Evolutionary conservation across 2,329 filamentous ascomycete genomes (phyloP).

Genomic region (Fusarium musae): DNA sequence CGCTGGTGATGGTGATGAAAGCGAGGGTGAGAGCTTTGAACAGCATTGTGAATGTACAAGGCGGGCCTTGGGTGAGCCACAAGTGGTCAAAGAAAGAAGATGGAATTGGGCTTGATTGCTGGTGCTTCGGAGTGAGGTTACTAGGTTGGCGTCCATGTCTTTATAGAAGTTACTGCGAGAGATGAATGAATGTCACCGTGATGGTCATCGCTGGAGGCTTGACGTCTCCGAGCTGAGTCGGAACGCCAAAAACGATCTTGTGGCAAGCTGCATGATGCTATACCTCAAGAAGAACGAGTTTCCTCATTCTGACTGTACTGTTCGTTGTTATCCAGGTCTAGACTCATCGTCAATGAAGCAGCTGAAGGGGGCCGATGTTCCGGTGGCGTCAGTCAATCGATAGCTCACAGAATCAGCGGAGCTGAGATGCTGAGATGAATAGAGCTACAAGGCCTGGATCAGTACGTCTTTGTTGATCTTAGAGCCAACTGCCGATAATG

Average conservation of each 20-base stretch:
- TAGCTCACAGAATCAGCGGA: neutral
- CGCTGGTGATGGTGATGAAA: neutral
- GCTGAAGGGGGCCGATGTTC: neutral
- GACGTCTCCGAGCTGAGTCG: neutral
- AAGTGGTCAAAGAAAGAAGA: neutral
- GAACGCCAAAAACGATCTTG: neutral
- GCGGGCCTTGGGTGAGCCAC: too few species aligned
- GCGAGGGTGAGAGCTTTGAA: neutral
- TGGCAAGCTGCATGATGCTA: neutral
- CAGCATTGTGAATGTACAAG: neutral
- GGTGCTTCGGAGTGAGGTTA: too few species aligned
- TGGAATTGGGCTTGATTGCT: too few species aligned
- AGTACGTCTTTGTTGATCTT: neutral
- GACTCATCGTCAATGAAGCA: accelerated
- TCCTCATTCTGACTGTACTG: too few species aligned
- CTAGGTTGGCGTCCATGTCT: accelerated
- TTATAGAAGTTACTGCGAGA: neutral
- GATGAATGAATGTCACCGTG: accelerated
- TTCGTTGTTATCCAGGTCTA: too few species aligned
- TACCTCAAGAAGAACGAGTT: neutral
- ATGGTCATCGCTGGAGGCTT: accelerated
- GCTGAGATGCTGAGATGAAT: accelerated
- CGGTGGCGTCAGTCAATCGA: neutral
- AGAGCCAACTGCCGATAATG: too few species aligned
- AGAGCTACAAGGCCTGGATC: neutral